These are phyloP conservation scores for Cladosporium cucumerinum DNA, from an alignment of 2,329 filamentous ascomycete genomes.

Conservation along the genomic window DNA sequence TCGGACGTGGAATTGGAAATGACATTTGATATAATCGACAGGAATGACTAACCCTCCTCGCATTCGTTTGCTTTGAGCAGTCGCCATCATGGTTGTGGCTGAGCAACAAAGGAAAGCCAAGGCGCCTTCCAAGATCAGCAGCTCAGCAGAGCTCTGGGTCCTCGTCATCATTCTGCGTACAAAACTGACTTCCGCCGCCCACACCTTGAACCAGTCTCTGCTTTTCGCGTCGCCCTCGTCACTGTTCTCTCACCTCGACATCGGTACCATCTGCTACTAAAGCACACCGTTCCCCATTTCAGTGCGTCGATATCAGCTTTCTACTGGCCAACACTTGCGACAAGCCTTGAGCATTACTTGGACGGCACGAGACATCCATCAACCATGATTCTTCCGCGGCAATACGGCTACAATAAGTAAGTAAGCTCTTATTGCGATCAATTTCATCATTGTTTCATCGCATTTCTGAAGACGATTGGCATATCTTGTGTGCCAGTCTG, in stretches of 20 bases:
- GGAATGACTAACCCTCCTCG: neutral
- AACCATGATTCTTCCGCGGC: constrained; percentile 9
- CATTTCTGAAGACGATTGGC: neutral
- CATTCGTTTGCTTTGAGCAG: neutral
- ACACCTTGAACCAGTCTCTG: neutral
- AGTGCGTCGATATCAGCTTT: neutral
- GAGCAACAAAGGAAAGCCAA: constrained; percentile 15
- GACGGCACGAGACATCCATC: constrained; percentile 2
- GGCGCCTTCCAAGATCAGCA: constrained; percentile 4
- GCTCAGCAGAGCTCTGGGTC: constrained; percentile 6
- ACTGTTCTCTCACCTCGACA: neutral
- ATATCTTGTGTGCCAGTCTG: neutral
- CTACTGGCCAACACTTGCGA: neutral
- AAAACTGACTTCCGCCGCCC: constrained; percentile 5
- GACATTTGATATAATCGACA: neutral
- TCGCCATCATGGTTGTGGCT: constrained; percentile 9
- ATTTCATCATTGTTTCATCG: neutral
- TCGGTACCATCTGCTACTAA: neutral
- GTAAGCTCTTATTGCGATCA: neutral
- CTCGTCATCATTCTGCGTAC: constrained; percentile 12
- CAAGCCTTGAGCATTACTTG: constrained; percentile 3
- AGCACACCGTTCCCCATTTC: neutral
- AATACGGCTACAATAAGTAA: constrained; percentile 2
- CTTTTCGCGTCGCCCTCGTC: neutral
- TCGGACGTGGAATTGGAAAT: neutral